phyloP scores from a whole-genome alignment of 805 yeast species.

The Candida lessepsii region DNA sequence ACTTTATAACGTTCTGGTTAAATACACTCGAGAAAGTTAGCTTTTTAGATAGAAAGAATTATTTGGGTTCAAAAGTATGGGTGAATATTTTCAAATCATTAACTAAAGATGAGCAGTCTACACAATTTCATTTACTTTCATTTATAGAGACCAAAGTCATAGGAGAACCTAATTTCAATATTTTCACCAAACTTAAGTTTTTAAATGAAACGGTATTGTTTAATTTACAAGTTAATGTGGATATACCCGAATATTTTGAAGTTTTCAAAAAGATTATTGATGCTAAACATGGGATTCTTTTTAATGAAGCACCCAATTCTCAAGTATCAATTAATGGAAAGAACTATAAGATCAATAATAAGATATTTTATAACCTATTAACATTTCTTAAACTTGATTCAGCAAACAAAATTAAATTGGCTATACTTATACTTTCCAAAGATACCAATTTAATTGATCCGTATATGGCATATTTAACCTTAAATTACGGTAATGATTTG shows the following conservation, averaged over 20 bases:
- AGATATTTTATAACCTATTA: conserved; percentile 59
- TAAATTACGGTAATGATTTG: conserved; percentile 52
- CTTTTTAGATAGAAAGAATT: conserved; percentile 60
- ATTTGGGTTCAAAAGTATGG: conserved; percentile 55
- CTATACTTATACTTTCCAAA: conserved; percentile 46
- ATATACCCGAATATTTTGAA: conserved; percentile 23
- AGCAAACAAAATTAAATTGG: conserved; percentile 56
- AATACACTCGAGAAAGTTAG: conserved; percentile 48
- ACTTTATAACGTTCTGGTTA: conserved; percentile 63
- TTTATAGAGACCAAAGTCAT: conserved; percentile 53
- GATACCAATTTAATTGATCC: conserved; percentile 75
- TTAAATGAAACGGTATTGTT: conserved; percentile 74
- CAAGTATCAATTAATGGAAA: conserved; percentile 42
- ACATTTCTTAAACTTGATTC: conserved; percentile 76
- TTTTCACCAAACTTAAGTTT: conserved; percentile 68
- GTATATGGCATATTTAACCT: conserved; percentile 55
- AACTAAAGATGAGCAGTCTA: conserved; percentile 49
- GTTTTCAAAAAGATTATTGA: conserved; percentile 40
- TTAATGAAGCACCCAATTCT: conserved; percentile 34
- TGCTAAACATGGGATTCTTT: conserved; percentile 49
- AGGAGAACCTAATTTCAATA: conserved; percentile 58
- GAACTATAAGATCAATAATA: conserved; percentile 63
- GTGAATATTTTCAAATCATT: conserved; percentile 67
- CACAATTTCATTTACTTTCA: conserved; percentile 36
- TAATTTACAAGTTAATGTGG: conserved; percentile 46